These are phyloP conservation scores for Gracilaria vermiculophylla DNA, from an alignment of 23 red algal species.

Conservation along the genomic window DNA sequence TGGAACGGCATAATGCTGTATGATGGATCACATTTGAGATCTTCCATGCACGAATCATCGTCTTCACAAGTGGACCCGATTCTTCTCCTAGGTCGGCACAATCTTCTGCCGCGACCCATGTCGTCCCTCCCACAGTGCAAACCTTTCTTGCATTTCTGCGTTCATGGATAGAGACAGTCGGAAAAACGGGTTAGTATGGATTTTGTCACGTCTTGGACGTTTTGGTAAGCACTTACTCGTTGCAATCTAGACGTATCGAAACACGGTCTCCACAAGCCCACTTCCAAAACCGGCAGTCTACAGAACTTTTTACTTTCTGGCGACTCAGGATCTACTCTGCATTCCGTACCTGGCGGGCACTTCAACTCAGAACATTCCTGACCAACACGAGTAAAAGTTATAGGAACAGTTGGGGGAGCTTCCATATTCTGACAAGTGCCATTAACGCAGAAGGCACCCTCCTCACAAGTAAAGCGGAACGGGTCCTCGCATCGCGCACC, in stretches of 20 bases:
- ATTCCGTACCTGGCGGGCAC: background rate
- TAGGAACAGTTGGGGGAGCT: background rate
- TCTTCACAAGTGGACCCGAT: background rate
- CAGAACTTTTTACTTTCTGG: background rate
- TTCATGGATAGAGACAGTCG: background rate
- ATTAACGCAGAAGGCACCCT: background rate
- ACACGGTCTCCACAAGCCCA: background rate
- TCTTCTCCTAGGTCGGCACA: background rate
- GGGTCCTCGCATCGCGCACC: background rate
- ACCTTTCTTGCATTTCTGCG: background rate
- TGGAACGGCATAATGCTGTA: background rate
- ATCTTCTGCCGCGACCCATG: background rate
- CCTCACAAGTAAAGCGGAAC: background rate
- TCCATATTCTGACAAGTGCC: background rate
- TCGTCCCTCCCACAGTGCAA: background rate
- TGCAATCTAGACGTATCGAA: background rate
- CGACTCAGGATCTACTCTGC: background rate
- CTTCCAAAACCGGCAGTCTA: background rate
- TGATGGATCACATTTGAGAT: conserved; percentile 2
- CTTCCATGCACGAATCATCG: background rate
- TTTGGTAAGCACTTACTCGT: background rate
- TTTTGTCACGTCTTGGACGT: too few relatives aligned
- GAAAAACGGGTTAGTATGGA: too few relatives aligned
- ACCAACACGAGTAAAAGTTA: background rate
- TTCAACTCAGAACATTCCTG: background rate